These are phyloP conservation scores for Monosporozyma aerobia DNA, from an alignment of 805 yeast genomes.

Conservation along the genomic window DNA sequence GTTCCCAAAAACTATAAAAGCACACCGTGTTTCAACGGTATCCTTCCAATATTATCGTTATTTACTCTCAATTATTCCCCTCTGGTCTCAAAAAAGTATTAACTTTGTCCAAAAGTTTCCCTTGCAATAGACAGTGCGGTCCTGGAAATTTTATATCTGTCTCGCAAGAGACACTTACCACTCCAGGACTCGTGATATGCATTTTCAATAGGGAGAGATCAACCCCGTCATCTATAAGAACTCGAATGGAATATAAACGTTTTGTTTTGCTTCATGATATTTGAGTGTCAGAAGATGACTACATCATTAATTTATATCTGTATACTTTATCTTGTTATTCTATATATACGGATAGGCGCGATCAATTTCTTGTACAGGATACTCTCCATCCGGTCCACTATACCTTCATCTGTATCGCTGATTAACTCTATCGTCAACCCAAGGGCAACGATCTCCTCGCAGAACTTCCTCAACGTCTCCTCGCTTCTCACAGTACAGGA, in stretches of 20 bases:
- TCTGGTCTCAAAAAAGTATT: conserved; percentile 5
- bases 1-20: too few species aligned
- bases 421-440: conserved; percentile 17
- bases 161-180: too few species aligned
- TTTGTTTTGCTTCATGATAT: conserved; percentile 16
- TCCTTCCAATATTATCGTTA: too few species aligned
- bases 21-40: background rate
- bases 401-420: conserved; percentile 8
- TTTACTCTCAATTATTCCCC: conserved; percentile 1
- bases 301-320: conserved; percentile 9
- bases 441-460: conserved; percentile 21
- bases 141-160: conserved; percentile 8
- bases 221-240: conserved; percentile 28
- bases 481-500: conserved; percentile 72
- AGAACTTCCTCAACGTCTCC: conserved; percentile 44
- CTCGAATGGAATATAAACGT: conserved; percentile 23
- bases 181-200: conserved; percentile 28
- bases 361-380: conserved; percentile 10
- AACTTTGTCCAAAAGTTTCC: conserved; percentile 62
- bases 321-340: background rate
- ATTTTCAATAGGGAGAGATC: conserved; percentile 20
- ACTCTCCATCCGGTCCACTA: background rate
- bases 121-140: conserved; percentile 63
- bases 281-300: conserved; percentile 30
- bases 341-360: conserved; percentile 14